Base-by-base conservation (phyloP, 129 eudicot species). In the Tanacetum coccineum region DNA sequence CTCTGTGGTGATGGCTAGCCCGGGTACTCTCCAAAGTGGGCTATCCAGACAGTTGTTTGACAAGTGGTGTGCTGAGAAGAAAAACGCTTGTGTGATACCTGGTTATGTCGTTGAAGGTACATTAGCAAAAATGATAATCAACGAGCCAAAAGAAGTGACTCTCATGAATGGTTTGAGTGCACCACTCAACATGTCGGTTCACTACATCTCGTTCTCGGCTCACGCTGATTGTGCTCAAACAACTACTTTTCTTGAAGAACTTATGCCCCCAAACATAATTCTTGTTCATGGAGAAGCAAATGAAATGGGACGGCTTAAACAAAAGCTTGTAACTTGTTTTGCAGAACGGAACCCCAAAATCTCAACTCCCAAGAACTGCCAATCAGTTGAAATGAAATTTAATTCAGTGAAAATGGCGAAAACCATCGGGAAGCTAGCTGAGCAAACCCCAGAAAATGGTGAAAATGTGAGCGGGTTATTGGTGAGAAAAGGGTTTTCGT, bases 1-100 rank as follows among this genome's bases (percentile, higher is more conserved):
- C 2, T 84, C 87, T 0, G 98, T 93, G 62, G 98, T 93, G 64
- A 93, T 93, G 98, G 98, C 98, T 28, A 88, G 87, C 59, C 98
- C 98, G 0, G 88, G 98, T 70, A 85, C 90, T 40, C 95, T 93
- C 46, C 98, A 93, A 64, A 93, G 95, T 46, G 98, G 98, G 74
- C 68, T 93, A 10, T 93, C 98, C 6, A 67, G 98, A 66, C 98
- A 93, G 79, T 81, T 93, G 32, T 93, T 93, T 69, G 98, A 93
- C 58, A 86, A 78, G 49, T 93, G 98, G 98, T 93, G 98, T 51
- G 68, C 88, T 25, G 98, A 93, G 61, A 88, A 84, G 86, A 88
- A 76, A 80, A 93, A 93, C 47, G 85, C 96, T 12, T 93, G 98
- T 75, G 84, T 93, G 6, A 67, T 93, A 56, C 98, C 98, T 15